A percentile compares a stretch with the other conserved stretches of the same genome.
Conservation (phyloP, 352 stramenopile genomes). For the Phytophthora rubi region DNA sequence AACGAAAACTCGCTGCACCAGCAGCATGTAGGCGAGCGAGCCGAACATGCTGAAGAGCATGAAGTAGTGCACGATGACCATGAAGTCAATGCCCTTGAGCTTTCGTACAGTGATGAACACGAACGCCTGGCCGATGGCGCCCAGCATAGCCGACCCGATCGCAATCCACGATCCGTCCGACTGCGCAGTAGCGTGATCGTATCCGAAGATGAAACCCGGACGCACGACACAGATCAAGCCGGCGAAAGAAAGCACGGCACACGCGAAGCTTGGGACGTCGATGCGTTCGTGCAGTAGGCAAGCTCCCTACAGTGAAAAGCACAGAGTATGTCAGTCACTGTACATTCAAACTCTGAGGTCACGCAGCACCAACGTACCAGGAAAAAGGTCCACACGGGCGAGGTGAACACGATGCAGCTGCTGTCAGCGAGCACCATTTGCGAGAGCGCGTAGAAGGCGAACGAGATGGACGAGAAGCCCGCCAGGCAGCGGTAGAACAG, state of each 20-base stretch:
- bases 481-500: conserved; percentile 71
- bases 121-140: conserved; percentile 67
- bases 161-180: conserved; percentile 59
- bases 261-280: conserved; percentile 49
- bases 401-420: conserved; percentile 80
- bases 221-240: conserved; percentile 63
- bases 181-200: conserved; percentile 45
- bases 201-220: conserved; percentile 60
- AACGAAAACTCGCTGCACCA: conserved; percentile 65
- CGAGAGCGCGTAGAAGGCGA: conserved; percentile 78
- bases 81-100: conserved; percentile 58
- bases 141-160: conserved; percentile 56
- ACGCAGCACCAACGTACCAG: conserved; percentile 38
- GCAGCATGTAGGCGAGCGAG: conserved; percentile 57
- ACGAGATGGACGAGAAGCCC: conserved; percentile 76
- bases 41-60: conserved; percentile 64
- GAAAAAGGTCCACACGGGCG: conserved; percentile 75
- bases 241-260: conserved; percentile 49
- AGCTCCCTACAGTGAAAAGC: conserved; percentile 32
- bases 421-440: conserved; percentile 83
- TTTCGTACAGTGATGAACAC: conserved; percentile 77
- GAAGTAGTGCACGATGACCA: conserved; percentile 84
- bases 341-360: not conserved
- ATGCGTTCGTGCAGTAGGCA: conserved; percentile 54
- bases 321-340: not conserved